Percentiles rank a stretch among this genome's conserved stretches.
phyloP scores from a whole-genome alignment of 2,329 filamentous ascomycete genomes.

The Phaeosphaeriaceae sp. region DNA sequence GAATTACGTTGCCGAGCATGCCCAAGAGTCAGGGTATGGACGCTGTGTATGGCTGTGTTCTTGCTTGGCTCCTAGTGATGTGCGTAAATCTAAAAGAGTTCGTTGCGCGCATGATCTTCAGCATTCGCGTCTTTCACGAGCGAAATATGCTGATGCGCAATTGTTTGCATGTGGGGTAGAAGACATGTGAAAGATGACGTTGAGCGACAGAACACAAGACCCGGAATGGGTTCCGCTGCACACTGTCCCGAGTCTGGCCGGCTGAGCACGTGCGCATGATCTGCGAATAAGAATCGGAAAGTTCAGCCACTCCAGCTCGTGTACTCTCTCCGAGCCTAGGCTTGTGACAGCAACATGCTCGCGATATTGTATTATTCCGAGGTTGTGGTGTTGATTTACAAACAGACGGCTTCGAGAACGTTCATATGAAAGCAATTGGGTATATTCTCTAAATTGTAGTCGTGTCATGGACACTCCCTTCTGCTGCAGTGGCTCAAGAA shows the following conservation, averaged over 20 bases:
- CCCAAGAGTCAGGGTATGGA: neutral
- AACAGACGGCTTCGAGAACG: neutral
- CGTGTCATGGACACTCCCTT: slow-evolving; percentile 3
- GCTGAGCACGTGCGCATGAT: neutral
- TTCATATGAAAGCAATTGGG: slow-evolving; percentile 12
- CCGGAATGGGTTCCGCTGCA: slow-evolving; percentile 30
- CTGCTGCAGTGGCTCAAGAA: slow-evolving; percentile 28
- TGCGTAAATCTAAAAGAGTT: neutral
- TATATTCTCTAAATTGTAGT: slow-evolving; percentile 27
- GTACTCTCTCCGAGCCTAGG: neutral
- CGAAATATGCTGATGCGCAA: slow-evolving; percentile 19
- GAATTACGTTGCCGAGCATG: slow-evolving; percentile 19
- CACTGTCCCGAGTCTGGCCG: slow-evolving; percentile 26
- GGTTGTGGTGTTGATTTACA: neutral
- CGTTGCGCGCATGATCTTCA: slow-evolving; percentile 5
- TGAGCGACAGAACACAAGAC: slow-evolving; percentile 10
- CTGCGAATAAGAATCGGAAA: neutral
- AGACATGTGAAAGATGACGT: slow-evolving; percentile 48
- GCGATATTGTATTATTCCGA: neutral
- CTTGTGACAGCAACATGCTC: neutral
- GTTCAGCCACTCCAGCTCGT: neutral
- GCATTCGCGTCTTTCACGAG: slow-evolving; percentile 15
- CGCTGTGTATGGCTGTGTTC: neutral
- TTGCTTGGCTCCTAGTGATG: neutral
- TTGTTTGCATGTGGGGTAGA: slow-evolving; percentile 5